phyloP scores from a whole-genome alignment of 2,329 filamentous ascomycete species.

The Talaromyces marneffei region DNA sequence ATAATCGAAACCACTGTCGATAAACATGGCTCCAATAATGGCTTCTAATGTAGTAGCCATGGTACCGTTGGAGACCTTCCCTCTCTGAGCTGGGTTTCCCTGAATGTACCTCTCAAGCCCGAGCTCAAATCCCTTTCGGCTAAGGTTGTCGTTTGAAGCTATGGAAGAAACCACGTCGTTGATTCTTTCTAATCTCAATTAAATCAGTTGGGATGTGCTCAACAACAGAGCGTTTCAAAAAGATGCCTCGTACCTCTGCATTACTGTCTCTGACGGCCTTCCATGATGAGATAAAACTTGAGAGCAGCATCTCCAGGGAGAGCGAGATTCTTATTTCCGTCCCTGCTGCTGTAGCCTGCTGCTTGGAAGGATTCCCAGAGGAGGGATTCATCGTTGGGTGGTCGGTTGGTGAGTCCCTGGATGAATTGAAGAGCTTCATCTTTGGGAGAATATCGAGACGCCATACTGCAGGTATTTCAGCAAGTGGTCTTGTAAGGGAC shows the following conservation, averaged over 20 bases:
- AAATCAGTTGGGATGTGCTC: background rate
- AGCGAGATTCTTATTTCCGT: background rate
- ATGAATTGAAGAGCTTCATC: background rate
- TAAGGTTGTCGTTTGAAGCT: background rate
- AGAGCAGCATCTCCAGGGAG: background rate
- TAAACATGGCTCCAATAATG: background rate
- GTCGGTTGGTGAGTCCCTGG: background rate
- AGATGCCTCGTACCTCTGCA: background rate
- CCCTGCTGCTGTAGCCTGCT: background rate
- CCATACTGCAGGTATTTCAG: background rate
- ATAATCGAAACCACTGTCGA: background rate
- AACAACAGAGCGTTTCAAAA: background rate
- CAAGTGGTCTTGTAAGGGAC: background rate
- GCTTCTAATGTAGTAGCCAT: background rate
- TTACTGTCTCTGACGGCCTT: background rate
- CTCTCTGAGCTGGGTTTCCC: background rate
- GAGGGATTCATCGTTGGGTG: background rate
- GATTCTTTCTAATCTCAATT: background rate
- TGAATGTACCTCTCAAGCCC: background rate
- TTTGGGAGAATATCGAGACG: background rate
- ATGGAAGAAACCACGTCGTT: background rate
- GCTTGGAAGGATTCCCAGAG: background rate
- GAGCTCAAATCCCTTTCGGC: background rate
- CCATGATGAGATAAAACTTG: background rate
- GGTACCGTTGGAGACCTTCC: background rate